Conservation (phyloP, 371 early-diverging fungal species). For the Gilbertella persicaria region DNA sequence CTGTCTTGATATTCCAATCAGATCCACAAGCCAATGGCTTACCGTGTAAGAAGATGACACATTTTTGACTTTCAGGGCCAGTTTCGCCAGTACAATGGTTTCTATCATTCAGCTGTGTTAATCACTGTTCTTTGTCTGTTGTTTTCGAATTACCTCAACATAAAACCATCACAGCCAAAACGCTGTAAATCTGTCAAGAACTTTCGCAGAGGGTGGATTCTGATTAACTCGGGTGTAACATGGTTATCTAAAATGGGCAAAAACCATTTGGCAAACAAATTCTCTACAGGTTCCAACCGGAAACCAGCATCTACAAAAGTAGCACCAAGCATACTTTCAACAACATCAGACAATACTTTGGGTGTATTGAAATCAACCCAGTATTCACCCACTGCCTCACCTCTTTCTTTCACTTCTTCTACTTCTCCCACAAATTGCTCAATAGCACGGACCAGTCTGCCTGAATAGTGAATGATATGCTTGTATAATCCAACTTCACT, state of each 20-base stretch:
- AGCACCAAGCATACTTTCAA: conserved; percentile 90
- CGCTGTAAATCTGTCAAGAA: conserved; percentile 46
- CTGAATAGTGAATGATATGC: conserved; percentile 69
- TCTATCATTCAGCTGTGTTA: conserved; percentile 21
- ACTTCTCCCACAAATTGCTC: conserved; percentile 45
- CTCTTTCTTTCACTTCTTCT: conserved; percentile 36
- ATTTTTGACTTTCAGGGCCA: conserved; percentile 38
- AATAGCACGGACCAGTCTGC: conserved; percentile 52
- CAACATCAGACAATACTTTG: conserved; percentile 85
- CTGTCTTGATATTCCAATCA: conserved; percentile 51
- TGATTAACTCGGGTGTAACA: conserved; percentile 53
- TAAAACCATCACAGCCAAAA: conserved; percentile 49
- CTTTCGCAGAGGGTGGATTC: conserved; percentile 54
- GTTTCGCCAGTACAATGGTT: conserved; percentile 37
- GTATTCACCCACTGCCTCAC: conserved; percentile 58
- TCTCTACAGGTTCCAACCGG: conserved; percentile 51
- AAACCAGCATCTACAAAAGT: conserved; percentile 84
- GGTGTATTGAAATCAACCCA: conserved; percentile 78
- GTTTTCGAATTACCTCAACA: conserved; percentile 39
- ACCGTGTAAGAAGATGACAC: conserved; percentile 56
- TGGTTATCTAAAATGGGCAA: conserved; percentile 54
- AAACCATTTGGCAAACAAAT: conserved; percentile 57
- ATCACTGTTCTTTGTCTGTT: not conserved
- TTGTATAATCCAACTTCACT: conserved; percentile 61
- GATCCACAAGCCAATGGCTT: conserved; percentile 39